Evolutionary conservation across 306 rosid species (phyloP), one percentile per base, ranked within the genome.

Genomic region (Carpinus viminea): DNA sequence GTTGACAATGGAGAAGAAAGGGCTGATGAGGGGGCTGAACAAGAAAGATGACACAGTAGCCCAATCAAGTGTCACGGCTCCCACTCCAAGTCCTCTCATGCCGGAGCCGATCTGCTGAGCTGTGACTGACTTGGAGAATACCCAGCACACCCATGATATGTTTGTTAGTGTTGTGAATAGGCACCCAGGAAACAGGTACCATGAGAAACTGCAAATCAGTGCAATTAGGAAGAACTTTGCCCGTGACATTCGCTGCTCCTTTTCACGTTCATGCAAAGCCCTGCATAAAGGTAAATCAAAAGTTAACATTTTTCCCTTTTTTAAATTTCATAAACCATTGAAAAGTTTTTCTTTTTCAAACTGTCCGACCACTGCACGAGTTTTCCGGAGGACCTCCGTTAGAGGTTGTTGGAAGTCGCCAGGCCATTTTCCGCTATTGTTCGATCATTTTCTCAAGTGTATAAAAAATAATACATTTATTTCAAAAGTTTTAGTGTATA

Each of bases 91-190:
- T 8, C 96, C 96, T 60, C 26, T 70, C 96, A 91, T 87, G 60
- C 96, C 93, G 2, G 93, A 93, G 13, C 96, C 98, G 28, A 93
- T 31, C 38, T 91, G 94, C 74, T 93, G 93, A 59, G 91, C 92
- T 20, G 90, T 89, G 12, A 93, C 89, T 18, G 96, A 93, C 68
- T 89, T 91, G 79, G 93, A 77, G 88, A 91, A 89, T 28, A 82
- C 6, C 98, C 93, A 93, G 79, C 93, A 92, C 0, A 92, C 69
- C 91, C 93, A 93, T 72, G 96, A 93, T 52, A 93, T 86, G 89
- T 7, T 90, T 28, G 96, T 72, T 15, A 93, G 92, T 12, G 96
- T 90, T 61, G 90, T n/a, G 86, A 93, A 90, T 12, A 91, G 74
- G 89, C 79, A 88, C 45, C 97, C 94, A 10, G 97, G 98, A 51